Base-by-base conservation (phyloP, 345 rosid genomes). In the Kernera saxatilis region DNA sequence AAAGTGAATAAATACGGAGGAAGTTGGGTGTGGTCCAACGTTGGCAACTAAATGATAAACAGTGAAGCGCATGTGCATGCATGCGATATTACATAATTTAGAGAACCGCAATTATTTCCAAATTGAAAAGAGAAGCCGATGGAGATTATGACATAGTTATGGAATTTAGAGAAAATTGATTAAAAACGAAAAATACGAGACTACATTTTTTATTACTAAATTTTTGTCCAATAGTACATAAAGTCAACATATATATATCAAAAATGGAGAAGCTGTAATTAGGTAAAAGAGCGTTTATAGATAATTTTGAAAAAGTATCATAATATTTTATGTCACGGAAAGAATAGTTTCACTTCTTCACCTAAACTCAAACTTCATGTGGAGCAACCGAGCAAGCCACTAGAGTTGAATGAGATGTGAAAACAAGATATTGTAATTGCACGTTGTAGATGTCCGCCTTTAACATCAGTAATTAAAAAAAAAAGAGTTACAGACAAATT, bases 21-120 rank as follows among this genome's bases (percentile, higher is more conserved):
- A 72, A 23, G 70, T n/a, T 8, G 37, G 55, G 71, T 67, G 76
- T 72, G 76, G 75, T 61, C 69, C 75, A 61, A 50, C 40, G 15
- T 62, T 62, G 63, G 43, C 63, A 72, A 52, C 44, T 61, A 50
- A 61, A 71, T 71, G 69, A 40, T 71, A 49, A 37, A 60, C 25
- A 29, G 25, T 41, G 15, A 60, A 61, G 32, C 48, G 29, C 75
- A 59, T 60, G 61, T 62, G 69, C 64, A 72, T 72, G 76, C 70
- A 63, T 63, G 61, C 61, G 27, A 9, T 70, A 18, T 35, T 37
- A 49, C 49, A 49, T 33, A 11, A 32, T 25, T 18, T 46, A 56
- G 46, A 22, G 36, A 44, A 58, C 11, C 18, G 23, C 25, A 32
- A 19, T 17, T 26, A 41, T 67, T 19, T 29, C 29, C n/a, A 51